Conservation (phyloP, 1,284 basidiomycete genomes). For the Marasmius oreades region DNA sequence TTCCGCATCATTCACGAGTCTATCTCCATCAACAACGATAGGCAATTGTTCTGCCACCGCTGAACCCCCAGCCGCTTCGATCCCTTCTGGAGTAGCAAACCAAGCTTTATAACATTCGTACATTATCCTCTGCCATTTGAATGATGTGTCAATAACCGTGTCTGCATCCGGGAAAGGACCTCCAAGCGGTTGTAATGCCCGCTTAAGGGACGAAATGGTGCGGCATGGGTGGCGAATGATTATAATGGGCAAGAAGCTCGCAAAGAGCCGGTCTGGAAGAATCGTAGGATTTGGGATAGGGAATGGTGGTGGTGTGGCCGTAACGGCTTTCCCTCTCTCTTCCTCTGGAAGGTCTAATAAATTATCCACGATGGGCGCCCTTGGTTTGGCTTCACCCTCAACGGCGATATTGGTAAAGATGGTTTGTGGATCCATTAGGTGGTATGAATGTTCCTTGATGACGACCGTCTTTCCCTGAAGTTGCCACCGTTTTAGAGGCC, state of each 20-base stretch:
- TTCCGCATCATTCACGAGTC: not conserved
- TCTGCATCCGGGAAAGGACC: not conserved
- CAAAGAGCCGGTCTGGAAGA: not conserved
- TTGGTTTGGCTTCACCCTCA: not conserved
- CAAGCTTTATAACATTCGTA: not conserved
- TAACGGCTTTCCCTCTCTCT: not conserved
- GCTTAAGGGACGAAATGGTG: not conserved
- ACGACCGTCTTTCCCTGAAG: not conserved
- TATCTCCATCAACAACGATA: not conserved
- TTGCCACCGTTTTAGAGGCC: too few relatives aligned
- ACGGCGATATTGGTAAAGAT: not conserved
- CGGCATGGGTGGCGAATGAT: too few relatives aligned
- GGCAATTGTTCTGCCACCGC: not conserved
- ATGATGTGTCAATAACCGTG: not conserved
- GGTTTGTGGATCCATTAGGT: not conserved
- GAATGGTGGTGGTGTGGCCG: not conserved
- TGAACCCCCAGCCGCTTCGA: not conserved
- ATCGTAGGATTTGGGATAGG: not conserved
- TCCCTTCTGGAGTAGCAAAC: not conserved
- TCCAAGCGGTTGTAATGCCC: not conserved
- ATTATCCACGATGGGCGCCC: not conserved
- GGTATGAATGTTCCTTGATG: not conserved
- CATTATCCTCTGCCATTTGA: conserved; percentile 1
- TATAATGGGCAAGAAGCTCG: not conserved
- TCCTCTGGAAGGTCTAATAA: not conserved